Base-by-base conservation (phyloP, 2,329 filamentous ascomycete genomes). In the Endocalyx cinctus region DNA sequence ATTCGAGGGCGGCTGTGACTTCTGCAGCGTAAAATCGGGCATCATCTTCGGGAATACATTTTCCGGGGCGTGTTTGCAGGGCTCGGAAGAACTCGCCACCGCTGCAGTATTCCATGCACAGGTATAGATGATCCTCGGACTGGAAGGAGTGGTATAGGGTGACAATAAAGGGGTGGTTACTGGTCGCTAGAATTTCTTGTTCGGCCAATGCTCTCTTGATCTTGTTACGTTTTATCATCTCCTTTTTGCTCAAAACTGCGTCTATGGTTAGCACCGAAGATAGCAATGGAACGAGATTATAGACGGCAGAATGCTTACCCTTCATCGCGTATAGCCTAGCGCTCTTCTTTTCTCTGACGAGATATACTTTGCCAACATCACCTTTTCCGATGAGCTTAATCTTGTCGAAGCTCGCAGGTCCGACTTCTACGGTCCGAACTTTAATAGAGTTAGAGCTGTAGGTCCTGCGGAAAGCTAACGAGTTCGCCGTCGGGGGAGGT, bases 151-250 rank as follows among this genome's bases (percentile, higher is more conserved):
- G 92, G 60, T 97, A 98, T 3, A 98, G 72, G 1, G 92, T 98
- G 43, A 98, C 92, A 57, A 98, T 98, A 62, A 98, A 98, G 0
- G 92, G 92, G 54, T 98, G 92, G 52, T 98, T 98, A 70, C 90
- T 97, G 26, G 92, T 98, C 7, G 92, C 92, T 34, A 98, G 70
- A 46, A 98, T 98, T 62, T 98, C 92, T 59, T 97, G 92, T 65
- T 98, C 92, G 23, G 92, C 92, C 48, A 98, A 72, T 11, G 92
- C 92, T 57, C 92, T 81, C 75, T 98, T 98, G 68, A 98, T 98
- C 75, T 98, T 98, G 72, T 98, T 98, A 38, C 92, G 84, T 70
- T 98, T 98, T 64, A 98, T 98, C 92, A 98, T 98, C 64, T 98
- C 92, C 71, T 97, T 96, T 67, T 98, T 98, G 74, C 89, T 97